These are phyloP conservation scores for Rhizodiscina lignyota DNA, from an alignment of 495 filamentous ascomycete genomes.

Conservation along the genomic window DNA sequence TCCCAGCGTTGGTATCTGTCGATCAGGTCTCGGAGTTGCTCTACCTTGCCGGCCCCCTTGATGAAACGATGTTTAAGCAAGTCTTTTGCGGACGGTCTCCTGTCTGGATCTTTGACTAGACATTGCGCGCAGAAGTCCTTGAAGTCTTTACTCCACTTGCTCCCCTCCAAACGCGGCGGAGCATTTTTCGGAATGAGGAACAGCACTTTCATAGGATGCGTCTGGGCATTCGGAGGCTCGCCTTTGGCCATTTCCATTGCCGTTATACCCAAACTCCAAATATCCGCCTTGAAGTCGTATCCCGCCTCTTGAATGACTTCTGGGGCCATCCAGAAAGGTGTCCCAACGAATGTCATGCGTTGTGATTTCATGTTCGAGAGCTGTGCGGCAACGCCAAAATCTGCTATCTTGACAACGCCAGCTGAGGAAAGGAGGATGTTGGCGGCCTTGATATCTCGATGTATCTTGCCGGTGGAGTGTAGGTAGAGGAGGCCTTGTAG, in stretches of 20 bases:
- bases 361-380: constrained; percentile 95
- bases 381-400: constrained; percentile 95
- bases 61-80: constrained; percentile 86
- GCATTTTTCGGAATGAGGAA: constrained; percentile 90
- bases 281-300: constrained; percentile 94
- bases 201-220: constrained; percentile 97
- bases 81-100: constrained; percentile 70
- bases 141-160: constrained; percentile 71
- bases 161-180: constrained; percentile 70
- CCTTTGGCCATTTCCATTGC: constrained; percentile 87
- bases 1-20: constrained; percentile 69
- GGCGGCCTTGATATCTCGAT: constrained; percentile 74
- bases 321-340: constrained; percentile 98
- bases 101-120: constrained; percentile 76
- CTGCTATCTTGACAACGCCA: constrained; percentile 92
- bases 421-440: constrained; percentile 74
- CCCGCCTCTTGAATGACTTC: constrained; percentile 96
- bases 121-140: constrained; percentile 87
- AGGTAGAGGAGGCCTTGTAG: constrained; percentile 86
- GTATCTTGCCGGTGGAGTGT: constrained; percentile 81
- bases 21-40: constrained; percentile 74
- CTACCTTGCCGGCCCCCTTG: constrained; percentile 64
- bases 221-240: constrained; percentile 79
- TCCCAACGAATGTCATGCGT: constrained; percentile 96
- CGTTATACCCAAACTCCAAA: constrained; percentile 95